Conservation (phyloP, 371 early-diverging fungal genomes). For the Mucor mucedo region DNA sequence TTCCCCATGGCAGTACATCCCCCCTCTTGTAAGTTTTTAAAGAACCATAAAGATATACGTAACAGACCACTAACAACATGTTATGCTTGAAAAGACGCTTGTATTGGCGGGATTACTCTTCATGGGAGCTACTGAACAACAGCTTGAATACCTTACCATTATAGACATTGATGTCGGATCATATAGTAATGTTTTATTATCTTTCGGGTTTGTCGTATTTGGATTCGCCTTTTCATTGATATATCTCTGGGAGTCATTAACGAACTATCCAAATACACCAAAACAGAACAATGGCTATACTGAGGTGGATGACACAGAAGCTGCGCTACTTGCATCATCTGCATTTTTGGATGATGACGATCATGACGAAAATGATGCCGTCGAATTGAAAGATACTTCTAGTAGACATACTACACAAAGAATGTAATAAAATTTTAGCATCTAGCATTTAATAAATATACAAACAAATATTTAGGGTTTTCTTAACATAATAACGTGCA, state of each 20-base stretch:
- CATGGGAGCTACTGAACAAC: constrained; percentile 70
- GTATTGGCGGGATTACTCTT: constrained; percentile 65
- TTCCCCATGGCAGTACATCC: constrained; percentile 53
- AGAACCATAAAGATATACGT: neutral
- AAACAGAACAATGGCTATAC: constrained; percentile 29
- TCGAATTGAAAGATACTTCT: constrained; percentile 27
- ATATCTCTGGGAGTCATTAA: constrained; percentile 45
- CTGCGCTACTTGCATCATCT: constrained; percentile 21
- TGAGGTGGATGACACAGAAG: constrained; percentile 24
- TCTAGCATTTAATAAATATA: neutral
- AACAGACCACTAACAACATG: neutral
- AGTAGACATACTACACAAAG: constrained; percentile 1
- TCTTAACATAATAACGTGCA: neutral
- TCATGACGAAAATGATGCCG: constrained; percentile 23
- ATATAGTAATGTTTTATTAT: constrained; percentile 61
- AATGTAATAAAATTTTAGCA: neutral
- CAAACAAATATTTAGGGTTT: neutral
- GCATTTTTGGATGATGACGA: constrained; percentile 37
- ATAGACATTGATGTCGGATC: constrained; percentile 60
- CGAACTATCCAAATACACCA: constrained; percentile 30
- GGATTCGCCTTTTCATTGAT: constrained; percentile 57
- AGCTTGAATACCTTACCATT: constrained; percentile 44
- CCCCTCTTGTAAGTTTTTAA: constrained; percentile 45
- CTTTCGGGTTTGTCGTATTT: constrained; percentile 65
- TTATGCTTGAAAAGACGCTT: constrained; percentile 37